A percentile compares a stretch with the other conserved stretches of the same genome.
phyloP scores from a whole-genome alignment of 306 rosid species.

The Pachyrhizus erosus region DNA sequence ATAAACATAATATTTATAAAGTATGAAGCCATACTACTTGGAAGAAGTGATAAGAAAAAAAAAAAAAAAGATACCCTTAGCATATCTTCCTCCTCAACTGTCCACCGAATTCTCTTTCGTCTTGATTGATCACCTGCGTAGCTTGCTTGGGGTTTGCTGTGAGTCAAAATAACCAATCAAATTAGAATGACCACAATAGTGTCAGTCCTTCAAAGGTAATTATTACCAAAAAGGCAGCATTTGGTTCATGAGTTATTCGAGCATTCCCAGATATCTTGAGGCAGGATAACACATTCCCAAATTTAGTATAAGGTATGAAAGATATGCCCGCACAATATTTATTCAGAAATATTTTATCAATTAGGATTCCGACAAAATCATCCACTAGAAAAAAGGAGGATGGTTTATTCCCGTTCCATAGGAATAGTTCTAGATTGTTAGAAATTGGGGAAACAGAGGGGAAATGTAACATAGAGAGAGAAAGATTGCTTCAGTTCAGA shows the following conservation, averaged over 20 bases:
- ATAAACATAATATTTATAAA: neutral
- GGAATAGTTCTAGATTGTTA: slow-evolving; percentile 16
- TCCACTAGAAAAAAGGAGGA: neutral
- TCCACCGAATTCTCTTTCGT: slow-evolving; percentile 60
- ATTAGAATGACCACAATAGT: neutral
- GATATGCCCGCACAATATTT: neutral
- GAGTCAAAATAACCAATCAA: slow-evolving; percentile 32
- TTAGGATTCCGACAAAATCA: slow-evolving; percentile 7
- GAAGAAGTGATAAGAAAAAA: slow-evolving; percentile 22
- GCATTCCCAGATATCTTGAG: slow-evolving; percentile 3
- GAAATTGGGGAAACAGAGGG: neutral
- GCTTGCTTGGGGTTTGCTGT: slow-evolving; percentile 51
- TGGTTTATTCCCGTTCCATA: neutral
- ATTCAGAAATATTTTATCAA: neutral
- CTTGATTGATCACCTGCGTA: slow-evolving; percentile 33
- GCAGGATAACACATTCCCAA: neutral
- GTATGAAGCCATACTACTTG: slow-evolving; percentile 1
- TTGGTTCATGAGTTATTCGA: slow-evolving; percentile 11
- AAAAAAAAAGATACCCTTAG: slow-evolving; percentile 53
- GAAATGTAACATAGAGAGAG: neutral
- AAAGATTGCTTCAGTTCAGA: neutral
- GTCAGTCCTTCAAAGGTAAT: slow-evolving; percentile 21
- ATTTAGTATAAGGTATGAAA: neutral
- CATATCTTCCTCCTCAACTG: slow-evolving; percentile 64
- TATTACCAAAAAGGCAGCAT: slow-evolving; percentile 25